These are phyloP conservation scores for Brassica hybrid DNA, from an alignment of 441 rosid genomes.

Conservation along the genomic window DNA sequence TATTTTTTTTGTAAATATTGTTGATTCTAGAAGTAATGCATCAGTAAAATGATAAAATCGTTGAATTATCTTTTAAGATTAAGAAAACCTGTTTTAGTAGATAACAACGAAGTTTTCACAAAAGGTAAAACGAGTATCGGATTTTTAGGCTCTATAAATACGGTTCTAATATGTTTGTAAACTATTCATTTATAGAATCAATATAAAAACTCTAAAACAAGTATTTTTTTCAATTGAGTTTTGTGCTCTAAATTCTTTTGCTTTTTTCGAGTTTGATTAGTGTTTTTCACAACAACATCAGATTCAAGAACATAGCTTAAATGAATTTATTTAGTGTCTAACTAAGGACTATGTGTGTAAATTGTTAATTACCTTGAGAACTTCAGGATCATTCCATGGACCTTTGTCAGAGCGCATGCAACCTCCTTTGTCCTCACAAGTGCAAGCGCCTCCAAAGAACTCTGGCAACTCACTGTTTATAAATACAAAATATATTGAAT, in stretches of 20 bases:
- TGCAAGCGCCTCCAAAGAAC: conserved; percentile 95
- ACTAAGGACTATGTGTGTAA: neutral
- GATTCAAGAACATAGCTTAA: conserved; percentile 17
- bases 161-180: no score
- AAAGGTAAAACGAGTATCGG: neutral
- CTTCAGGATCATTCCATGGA: conserved; percentile 85
- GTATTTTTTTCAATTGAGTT: neutral
- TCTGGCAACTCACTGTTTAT: conserved; percentile 81
- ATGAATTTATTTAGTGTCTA: neutral
- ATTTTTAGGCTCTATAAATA: neutral
- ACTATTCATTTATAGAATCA: neutral
- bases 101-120: no score
- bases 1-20: conserved; percentile 3
- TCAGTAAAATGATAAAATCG: neutral
- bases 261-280: neutral
- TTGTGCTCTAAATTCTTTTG: neutral
- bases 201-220: no score
- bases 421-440: conserved; percentile 86
- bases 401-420: conserved; percentile 97
- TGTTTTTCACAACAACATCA: neutral
- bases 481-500: neutral
- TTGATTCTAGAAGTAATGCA: neutral
- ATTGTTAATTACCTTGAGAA: conserved; percentile 62
- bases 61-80: no score
- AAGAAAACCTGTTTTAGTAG: no score